Percentiles rank a stretch among this genome's conserved stretches.
Evolutionary conservation across 495 filamentous ascomycete species (phyloP).

Genomic region (Durotheca rogersii): DNA sequence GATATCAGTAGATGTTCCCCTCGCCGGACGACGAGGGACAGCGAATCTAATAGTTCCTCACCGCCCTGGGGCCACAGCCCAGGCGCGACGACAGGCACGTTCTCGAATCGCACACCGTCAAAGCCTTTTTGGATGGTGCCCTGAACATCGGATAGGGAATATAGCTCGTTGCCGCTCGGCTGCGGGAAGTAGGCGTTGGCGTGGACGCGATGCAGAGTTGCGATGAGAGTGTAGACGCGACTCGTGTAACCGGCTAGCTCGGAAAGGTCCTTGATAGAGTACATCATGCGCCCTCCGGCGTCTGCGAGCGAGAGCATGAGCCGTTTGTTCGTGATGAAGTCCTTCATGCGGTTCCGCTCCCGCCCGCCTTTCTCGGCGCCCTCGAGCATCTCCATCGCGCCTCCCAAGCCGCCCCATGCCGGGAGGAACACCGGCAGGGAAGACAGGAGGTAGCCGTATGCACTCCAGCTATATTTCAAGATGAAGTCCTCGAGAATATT

Average conservation of each 20-base stretch:
- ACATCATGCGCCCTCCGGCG: slow-evolving; percentile 98
- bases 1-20: slow-evolving; percentile 95
- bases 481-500: slow-evolving; percentile 99
- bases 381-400: slow-evolving; percentile 61
- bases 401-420: slow-evolving; percentile 84
- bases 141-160: slow-evolving; percentile 84
- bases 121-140: slow-evolving; percentile 92
- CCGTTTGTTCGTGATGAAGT: slow-evolving; percentile 99
- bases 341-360: slow-evolving; percentile 86
- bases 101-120: slow-evolving; percentile 89
- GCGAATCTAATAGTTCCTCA: slow-evolving; percentile 82
- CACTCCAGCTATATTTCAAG: slow-evolving; percentile 97
- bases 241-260: slow-evolving; percentile 95
- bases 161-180: slow-evolving; percentile 71
- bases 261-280: slow-evolving; percentile 96
- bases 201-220: slow-evolving; percentile 90
- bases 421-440: slow-evolving; percentile 94
- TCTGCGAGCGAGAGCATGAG: slow-evolving; percentile 98
- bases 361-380: slow-evolving; percentile 52
- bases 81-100: slow-evolving; percentile 90
- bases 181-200: slow-evolving; percentile 80
- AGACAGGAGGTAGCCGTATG: slow-evolving; percentile 90
- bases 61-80: slow-evolving; percentile 80
- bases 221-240: slow-evolving; percentile 91
- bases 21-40: slow-evolving; percentile 82